phyloP scores from a whole-genome alignment of 768 basidiomycete species.

The Kwoniella shandongensis region DNA sequence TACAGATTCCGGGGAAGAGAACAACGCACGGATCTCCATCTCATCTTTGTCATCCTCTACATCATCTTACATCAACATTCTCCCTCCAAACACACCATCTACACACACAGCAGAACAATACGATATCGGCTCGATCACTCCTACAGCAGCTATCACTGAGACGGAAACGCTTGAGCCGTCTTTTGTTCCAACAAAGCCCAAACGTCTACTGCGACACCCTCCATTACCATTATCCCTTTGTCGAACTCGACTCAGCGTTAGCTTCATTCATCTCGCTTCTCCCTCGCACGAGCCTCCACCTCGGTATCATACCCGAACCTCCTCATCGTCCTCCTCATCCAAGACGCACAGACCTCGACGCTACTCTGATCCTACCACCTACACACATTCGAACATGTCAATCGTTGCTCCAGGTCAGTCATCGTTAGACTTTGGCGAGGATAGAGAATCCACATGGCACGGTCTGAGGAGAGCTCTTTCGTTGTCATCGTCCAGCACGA shows the following conservation, averaged over 20 bases:
- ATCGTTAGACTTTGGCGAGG: constrained; percentile 11
- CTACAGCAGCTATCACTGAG: not conserved
- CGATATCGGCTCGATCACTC: not conserved
- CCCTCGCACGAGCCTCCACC: constrained; percentile 7
- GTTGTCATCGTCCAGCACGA: no score
- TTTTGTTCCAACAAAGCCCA: not conserved
- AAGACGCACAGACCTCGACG: not conserved
- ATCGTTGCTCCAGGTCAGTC: constrained; percentile 5
- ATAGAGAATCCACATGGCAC: no score
- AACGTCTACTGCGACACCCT: not conserved
- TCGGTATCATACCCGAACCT: not conserved
- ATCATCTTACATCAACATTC: constrained; percentile 13
- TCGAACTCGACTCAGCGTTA: constrained; percentile 9
- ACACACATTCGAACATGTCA: no score
- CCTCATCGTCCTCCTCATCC: no score
- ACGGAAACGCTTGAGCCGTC: not conserved
- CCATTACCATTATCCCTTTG: not conserved
- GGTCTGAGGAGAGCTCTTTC: no score
- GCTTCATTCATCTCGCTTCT: constrained; percentile 20
- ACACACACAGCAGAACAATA: not conserved
- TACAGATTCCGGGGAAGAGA: not conserved
- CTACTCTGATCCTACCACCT: not conserved
- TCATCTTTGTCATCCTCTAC: constrained; percentile 8
- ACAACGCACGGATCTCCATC: not conserved
- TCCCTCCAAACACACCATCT: constrained; percentile 2